These are phyloP conservation scores for Citrullus amarus DNA, from an alignment of 306 rosid genomes.

Conservation along the genomic window DNA sequence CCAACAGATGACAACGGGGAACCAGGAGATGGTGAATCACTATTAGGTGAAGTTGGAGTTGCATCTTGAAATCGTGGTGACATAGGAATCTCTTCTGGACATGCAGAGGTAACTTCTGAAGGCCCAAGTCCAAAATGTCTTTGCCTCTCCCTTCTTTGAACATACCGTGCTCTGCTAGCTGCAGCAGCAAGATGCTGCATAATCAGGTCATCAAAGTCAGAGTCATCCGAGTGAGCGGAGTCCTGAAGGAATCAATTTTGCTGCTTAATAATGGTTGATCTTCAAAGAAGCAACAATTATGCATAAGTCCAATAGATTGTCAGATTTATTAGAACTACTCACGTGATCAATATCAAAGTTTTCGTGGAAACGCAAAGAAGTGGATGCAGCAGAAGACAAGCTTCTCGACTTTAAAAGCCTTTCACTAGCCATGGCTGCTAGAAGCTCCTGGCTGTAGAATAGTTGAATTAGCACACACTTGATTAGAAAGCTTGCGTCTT, in stretches of 20 bases:
- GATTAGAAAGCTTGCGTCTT: not conserved
- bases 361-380: slow-evolving; percentile 22
- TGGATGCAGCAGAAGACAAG: slow-evolving; percentile 22
- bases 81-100: slow-evolving; percentile 25
- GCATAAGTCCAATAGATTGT: not conserved
- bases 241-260: slow-evolving; percentile 39
- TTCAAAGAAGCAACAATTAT: not conserved
- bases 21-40: slow-evolving; percentile 17
- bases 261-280: not conserved
- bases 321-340: slow-evolving; percentile 16
- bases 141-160: slow-evolving; percentile 43
- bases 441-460: slow-evolving; percentile 70
- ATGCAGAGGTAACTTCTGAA: slow-evolving; percentile 29
- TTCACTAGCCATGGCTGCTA: slow-evolving; percentile 57
- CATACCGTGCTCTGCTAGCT: slow-evolving; percentile 41
- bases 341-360: slow-evolving; percentile 30
- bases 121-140: slow-evolving; percentile 50
- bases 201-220: slow-evolving; percentile 56
- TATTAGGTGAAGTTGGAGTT: slow-evolving; percentile 16
- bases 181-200: slow-evolving; percentile 69
- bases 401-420: slow-evolving; percentile 39
- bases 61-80: slow-evolving; percentile 26
- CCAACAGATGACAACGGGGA: not conserved
- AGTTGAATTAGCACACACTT: not conserved
- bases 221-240: slow-evolving; percentile 43